phyloP scores from a whole-genome alignment of 2,329 filamentous ascomycete genomes.

The Neopestalotiopsis clavispora region DNA sequence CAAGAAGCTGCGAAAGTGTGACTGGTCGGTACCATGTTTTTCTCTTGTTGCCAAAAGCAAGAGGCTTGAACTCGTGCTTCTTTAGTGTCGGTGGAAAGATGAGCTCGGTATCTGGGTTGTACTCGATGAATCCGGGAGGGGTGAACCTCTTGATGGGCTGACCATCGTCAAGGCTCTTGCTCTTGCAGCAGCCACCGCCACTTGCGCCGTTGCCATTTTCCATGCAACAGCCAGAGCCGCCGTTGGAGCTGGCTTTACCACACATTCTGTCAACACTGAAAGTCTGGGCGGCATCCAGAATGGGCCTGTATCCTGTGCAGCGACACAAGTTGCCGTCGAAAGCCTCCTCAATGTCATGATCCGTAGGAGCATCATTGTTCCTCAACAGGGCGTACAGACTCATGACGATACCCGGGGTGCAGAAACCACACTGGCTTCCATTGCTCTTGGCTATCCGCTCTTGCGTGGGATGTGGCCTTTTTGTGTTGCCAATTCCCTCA shows the following conservation, averaged over 20 bases:
- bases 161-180: slow-evolving; percentile 53
- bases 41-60: slow-evolving; percentile 91
- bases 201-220: slow-evolving; percentile 56
- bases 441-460: slow-evolving; percentile 90
- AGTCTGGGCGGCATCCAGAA: slow-evolving; percentile 90
- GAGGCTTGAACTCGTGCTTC: slow-evolving; percentile 79
- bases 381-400: slow-evolving; percentile 91
- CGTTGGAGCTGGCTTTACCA: slow-evolving; percentile 54
- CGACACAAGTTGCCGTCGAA: slow-evolving; percentile 97
- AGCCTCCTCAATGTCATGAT: slow-evolving; percentile 89
- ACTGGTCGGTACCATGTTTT: slow-evolving; percentile 94
- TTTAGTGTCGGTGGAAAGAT: slow-evolving; percentile 90
- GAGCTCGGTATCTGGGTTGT: slow-evolving; percentile 90
- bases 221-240: slow-evolving; percentile 73
- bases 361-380: slow-evolving; percentile 78
- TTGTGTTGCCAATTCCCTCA: slow-evolving; percentile 90
- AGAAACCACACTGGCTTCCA: slow-evolving; percentile 93
- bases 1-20: slow-evolving; percentile 82
- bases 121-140: slow-evolving; percentile 90
- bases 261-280: slow-evolving; percentile 68
- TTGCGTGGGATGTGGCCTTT: slow-evolving; percentile 86
- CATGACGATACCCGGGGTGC: slow-evolving; percentile 97
- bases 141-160: slow-evolving; percentile 73
- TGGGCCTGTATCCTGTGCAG: slow-evolving; percentile 93
- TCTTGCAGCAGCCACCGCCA: slow-evolving; percentile 73